phyloP scores from a whole-genome alignment of 768 basidiomycete genomes.

The Suillus subalutaceus region DNA sequence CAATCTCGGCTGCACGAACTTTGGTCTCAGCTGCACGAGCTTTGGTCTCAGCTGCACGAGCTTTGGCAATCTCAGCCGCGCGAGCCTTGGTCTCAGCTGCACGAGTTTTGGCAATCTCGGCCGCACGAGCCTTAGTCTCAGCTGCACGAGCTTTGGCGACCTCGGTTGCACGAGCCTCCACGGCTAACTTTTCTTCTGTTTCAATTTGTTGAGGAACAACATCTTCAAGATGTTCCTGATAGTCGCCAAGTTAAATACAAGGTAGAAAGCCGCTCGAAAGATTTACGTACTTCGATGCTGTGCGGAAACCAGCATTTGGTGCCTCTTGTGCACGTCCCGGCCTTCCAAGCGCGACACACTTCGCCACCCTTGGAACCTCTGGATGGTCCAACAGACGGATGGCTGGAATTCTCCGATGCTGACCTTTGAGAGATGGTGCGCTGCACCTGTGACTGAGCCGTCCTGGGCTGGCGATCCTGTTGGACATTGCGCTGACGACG shows the following conservation, averaged over 20 bases:
- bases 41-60: not conserved
- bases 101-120: not conserved
- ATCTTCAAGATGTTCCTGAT: not conserved
- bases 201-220: not conserved
- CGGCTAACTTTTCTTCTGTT: not conserved
- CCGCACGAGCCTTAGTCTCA: not conserved
- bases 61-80: not conserved
- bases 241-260: not conserved
- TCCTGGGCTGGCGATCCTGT: not conserved
- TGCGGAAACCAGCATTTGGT: slow-evolving; percentile 39
- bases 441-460: not conserved
- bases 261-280: not conserved
- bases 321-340: slow-evolving; percentile 41
- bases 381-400: slow-evolving; percentile 17
- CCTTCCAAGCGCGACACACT: slow-evolving; percentile 37
- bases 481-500: not conserved
- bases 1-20: not conserved
- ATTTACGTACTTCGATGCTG: slow-evolving; percentile 32
- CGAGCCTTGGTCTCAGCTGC: not conserved
- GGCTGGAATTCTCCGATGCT: not conserved
- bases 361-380: slow-evolving; percentile 22
- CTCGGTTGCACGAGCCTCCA: not conserved
- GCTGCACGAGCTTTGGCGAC: not conserved
- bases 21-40: not conserved
- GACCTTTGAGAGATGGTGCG: not conserved